Evolutionary conservation across 2,329 filamentous ascomycete genomes (phyloP), one percentile per base, ranked within the genome.

Genomic region (Talaromyces sp.): DNA sequence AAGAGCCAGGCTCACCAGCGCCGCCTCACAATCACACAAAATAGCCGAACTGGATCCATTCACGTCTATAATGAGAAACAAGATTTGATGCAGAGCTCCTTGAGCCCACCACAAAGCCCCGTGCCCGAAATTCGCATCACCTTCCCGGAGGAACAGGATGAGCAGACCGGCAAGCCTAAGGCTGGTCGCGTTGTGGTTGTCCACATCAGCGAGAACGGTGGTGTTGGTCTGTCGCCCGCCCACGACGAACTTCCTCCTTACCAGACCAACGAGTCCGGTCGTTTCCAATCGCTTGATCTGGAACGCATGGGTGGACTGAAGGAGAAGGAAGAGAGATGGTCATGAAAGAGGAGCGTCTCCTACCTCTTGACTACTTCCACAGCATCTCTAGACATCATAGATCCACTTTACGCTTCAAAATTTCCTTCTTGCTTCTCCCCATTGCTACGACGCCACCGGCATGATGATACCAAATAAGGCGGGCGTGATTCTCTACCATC

Each of bases 121-220:
- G 91, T 98, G 31, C 95, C 95, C 21, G 91, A 98, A 80, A 99
- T 99, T 72, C 92, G 93, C 78, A 96, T 99, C 77, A 98, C 95
- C 39, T 98, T 99, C 82, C 95, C 95, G 16, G 95, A 98, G 81
- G 88, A 96, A 69, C 93, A 97, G 73, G 90, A 92, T 68, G 81
- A 86, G 57, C 72, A 50, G 25, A 50, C 80, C 61, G 93, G 93
- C 69, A 91, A 88, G 77, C 84, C 84, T 70, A 90, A 90, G 80
- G 92, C 89, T 68, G 93, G 93, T 37, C 88, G 93, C 35, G 92
- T 98, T 58, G 89, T 99, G 23, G 87, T 98, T 39, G 93, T 99
- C 62, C 86, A 91, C 59, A 91, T 98, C 58, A 92, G 93, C 66
- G 95, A 98, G 68, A 89, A 86, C 65, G 89, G 91, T 55, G 84